phyloP scores from a whole-genome alignment of 345 rosid species.

The Dipteronia dyeriana region DNA sequence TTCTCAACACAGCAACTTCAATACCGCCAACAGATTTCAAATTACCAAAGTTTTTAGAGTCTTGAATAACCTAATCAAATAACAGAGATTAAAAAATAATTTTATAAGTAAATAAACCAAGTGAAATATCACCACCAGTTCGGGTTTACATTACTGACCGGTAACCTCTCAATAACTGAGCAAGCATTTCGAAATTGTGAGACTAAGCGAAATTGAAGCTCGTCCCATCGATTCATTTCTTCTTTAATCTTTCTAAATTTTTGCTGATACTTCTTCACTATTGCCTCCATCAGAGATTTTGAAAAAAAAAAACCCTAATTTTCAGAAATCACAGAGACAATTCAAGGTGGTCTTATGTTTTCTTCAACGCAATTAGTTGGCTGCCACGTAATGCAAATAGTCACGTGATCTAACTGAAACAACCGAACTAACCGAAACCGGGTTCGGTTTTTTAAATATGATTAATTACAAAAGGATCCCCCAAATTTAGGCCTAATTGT shows the following conservation, averaged over 20 bases:
- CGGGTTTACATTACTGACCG: constrained; percentile 30
- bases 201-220: constrained; percentile 59
- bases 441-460: no score
- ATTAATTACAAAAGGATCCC: no score
- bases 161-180: constrained; percentile 68
- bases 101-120: background rate
- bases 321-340: no score
- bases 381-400: no score
- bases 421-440: no score
- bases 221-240: constrained; percentile 68
- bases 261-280: constrained; percentile 71
- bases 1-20: constrained; percentile 53
- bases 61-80: constrained; percentile 47
- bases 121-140: background rate
- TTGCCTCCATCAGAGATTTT: constrained; percentile 54
- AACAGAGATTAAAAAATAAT: background rate
- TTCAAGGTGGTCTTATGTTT: no score
- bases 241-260: constrained; percentile 57
- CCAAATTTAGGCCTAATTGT: no score
- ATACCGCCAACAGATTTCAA: constrained; percentile 56
- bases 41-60: constrained; percentile 50
- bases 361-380: no score
- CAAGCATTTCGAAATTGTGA: constrained; percentile 67
- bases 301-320: no score
- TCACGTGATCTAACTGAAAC: no score